phyloP scores from a whole-genome alignment of 2,329 filamentous ascomycete species.

The Coniochaeta sp. region DNA sequence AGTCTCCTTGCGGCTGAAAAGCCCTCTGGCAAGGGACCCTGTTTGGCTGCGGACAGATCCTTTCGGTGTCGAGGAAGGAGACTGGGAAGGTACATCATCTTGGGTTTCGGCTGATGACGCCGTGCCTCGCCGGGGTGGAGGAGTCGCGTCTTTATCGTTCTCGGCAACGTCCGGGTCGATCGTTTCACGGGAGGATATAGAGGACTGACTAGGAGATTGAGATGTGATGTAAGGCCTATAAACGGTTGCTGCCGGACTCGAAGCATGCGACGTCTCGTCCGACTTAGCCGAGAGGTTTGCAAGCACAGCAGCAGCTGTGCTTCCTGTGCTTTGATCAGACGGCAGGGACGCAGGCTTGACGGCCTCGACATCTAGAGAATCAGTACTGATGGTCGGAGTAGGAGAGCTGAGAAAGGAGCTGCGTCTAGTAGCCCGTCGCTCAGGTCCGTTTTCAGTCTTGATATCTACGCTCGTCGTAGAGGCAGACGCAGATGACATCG shows the following conservation, averaged over 20 bases:
- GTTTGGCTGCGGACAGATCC: conserved; percentile 12
- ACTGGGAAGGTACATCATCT: conserved; percentile 13
- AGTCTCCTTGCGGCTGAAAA: conserved; percentile 16
- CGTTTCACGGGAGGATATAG: conserved; percentile 38
- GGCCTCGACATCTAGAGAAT: conserved; percentile 59
- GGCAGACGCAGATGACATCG: conserved; percentile 21
- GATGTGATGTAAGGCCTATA: conserved; percentile 28
- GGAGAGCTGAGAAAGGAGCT: conserved; percentile 53
- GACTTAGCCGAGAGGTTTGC: conserved; percentile 60
- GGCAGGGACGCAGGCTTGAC: conserved; percentile 49
- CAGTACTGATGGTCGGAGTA: conserved; percentile 59
- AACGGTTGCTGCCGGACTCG: conserved; percentile 35
- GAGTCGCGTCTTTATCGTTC: conserved; percentile 25
- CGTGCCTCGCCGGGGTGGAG: conserved; percentile 23
- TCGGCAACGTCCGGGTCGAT: conserved; percentile 28
- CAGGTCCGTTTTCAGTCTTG: conserved; percentile 26
- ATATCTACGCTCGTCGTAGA: conserved; percentile 43
- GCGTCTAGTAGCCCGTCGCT: not conserved
- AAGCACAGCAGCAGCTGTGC: conserved; percentile 56
- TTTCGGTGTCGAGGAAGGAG: conserved; percentile 14
- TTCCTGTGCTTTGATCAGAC: conserved; percentile 51
- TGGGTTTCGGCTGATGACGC: conserved; percentile 27
- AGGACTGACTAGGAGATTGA: conserved; percentile 39
- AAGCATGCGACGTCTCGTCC: conserved; percentile 43
- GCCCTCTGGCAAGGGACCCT: conserved; percentile 10